These are phyloP conservation scores for Candida yuanshanica DNA, from an alignment of 805 yeast genomes.

Conservation along the genomic window DNA sequence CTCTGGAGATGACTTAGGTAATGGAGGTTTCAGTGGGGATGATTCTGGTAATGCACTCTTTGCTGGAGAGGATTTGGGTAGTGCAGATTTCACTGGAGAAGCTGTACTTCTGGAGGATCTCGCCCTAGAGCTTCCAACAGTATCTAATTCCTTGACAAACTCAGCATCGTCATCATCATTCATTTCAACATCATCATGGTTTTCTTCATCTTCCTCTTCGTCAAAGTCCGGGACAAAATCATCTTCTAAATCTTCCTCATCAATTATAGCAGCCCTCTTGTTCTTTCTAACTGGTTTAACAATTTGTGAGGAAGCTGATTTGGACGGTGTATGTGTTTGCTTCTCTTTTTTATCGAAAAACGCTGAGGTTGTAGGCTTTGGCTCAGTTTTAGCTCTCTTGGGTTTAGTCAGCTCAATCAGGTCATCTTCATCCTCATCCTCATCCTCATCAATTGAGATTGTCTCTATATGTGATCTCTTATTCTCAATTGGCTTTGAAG, in stretches of 20 bases:
- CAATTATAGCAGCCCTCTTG: neutral
- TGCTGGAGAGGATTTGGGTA: slow-evolving; percentile 8
- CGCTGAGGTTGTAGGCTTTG: slow-evolving; percentile 4
- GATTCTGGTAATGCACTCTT: slow-evolving; percentile 8
- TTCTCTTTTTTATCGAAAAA: slow-evolving; percentile 4
- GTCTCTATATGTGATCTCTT: slow-evolving; percentile 10
- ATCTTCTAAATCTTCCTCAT: slow-evolving; percentile 12
- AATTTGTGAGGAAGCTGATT: neutral
- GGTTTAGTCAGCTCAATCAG: slow-evolving; percentile 5
- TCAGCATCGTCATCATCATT: slow-evolving; percentile 18
- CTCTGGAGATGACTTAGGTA: slow-evolving; percentile 1
- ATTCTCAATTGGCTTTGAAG: slow-evolving; percentile 1
- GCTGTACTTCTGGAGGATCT: slow-evolving; percentile 2
- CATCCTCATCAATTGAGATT: slow-evolving; percentile 23
- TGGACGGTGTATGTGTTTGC: slow-evolving; percentile 3
- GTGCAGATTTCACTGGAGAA: slow-evolving; percentile 3
- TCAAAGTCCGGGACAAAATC: neutral
- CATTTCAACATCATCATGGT: neutral
- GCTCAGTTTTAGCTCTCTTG: slow-evolving; percentile 7
- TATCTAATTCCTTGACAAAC: slow-evolving; percentile 8
- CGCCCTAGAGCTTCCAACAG: slow-evolving; percentile 3
- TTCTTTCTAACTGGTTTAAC: slow-evolving; percentile 3
- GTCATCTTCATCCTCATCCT: slow-evolving; percentile 24
- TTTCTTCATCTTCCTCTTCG: neutral
- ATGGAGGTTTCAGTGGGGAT: too few species aligned